Evolutionary conservation across 225 moss, liverwort and hornwort species (phyloP).

Genomic region (Physcomitrium patens): DNA sequence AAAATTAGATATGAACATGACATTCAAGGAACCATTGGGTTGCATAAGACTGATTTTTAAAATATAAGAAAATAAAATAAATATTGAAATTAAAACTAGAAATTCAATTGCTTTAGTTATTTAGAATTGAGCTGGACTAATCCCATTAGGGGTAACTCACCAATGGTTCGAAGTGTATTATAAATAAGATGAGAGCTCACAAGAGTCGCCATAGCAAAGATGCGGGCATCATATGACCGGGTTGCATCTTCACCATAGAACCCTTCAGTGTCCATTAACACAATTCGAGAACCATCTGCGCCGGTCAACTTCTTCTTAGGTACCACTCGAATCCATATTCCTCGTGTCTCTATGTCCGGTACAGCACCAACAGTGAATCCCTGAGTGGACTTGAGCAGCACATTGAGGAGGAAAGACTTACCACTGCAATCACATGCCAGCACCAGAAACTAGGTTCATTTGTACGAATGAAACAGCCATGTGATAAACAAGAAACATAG

Average conservation of each 20-base stretch:
- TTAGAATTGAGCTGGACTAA: slow-evolving; percentile 10
- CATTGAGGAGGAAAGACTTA: slow-evolving; percentile 92
- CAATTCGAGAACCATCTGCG: slow-evolving; percentile 74
- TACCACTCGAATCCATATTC: slow-evolving; percentile 90
- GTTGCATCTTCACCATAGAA: slow-evolving; percentile 97
- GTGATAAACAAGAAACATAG: slow-evolving; percentile 5
- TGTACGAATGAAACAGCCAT: not conserved
- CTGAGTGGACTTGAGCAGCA: slow-evolving; percentile 85
- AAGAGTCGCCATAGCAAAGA: slow-evolving; percentile 94
- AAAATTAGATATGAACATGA: not conserved
- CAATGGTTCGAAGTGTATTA: slow-evolving; percentile 90
- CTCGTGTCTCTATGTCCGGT: slow-evolving; percentile 94
- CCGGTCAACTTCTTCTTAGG: slow-evolving; percentile 70
- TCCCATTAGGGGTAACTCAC: slow-evolving; percentile 47
- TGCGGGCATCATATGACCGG: slow-evolving; percentile 87
- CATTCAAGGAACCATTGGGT: slow-evolving; percentile 2
- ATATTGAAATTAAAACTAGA: not conserved
- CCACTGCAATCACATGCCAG: slow-evolving; percentile 47
- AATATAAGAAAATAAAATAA: not conserved
- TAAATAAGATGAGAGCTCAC: slow-evolving; percentile 87
- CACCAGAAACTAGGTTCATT: slow-evolving; percentile 20
- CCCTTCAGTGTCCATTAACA: slow-evolving; percentile 90
- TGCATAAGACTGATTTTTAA: not conserved
- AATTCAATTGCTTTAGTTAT: not conserved
- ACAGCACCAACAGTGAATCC: slow-evolving; percentile 90